A percentile compares a stretch with the other conserved stretches of the same genome.
These are phyloP conservation scores for Colletotrichum sp. DNA, from an alignment of 2,329 filamentous ascomycete species.

Conservation along the genomic window DNA sequence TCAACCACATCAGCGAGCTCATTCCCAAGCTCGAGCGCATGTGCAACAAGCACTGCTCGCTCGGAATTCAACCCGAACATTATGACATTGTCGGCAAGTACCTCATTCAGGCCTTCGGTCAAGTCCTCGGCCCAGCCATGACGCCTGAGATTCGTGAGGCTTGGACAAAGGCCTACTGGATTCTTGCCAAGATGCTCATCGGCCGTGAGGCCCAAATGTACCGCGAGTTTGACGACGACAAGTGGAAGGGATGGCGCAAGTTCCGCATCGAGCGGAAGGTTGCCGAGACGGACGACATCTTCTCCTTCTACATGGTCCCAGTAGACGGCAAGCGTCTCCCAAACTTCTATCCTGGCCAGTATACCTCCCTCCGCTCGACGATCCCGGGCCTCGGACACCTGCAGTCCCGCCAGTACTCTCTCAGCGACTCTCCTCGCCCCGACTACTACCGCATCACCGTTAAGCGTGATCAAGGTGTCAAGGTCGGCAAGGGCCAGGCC, in stretches of 20 bases:
- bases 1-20: slow-evolving; percentile 65
- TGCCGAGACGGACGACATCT: slow-evolving; percentile 70
- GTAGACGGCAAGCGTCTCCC: slow-evolving; percentile 67
- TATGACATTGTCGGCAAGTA: slow-evolving; percentile 75
- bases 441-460: slow-evolving; percentile 74
- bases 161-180: slow-evolving; percentile 75
- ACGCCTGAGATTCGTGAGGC: slow-evolving; percentile 69
- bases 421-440: slow-evolving; percentile 67
- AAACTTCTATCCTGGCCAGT: slow-evolving; percentile 72
- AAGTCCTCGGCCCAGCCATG: slow-evolving; percentile 70
- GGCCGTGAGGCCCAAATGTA: slow-evolving; percentile 69
- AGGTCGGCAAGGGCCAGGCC: slow-evolving; percentile 42
- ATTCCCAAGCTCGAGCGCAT: slow-evolving; percentile 59
- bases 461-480: slow-evolving; percentile 65
- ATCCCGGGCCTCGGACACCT: slow-evolving; percentile 61
- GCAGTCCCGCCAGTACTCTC: slow-evolving; percentile 75
- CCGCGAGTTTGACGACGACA: slow-evolving; percentile 51
- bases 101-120: slow-evolving; percentile 69
- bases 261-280: slow-evolving; percentile 71
- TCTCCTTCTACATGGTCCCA: slow-evolving; percentile 72
- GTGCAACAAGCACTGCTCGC: slow-evolving; percentile 76
- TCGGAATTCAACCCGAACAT: slow-evolving; percentile 71
- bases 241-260: slow-evolving; percentile 70
- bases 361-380: slow-evolving; percentile 67
- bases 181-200: slow-evolving; percentile 77